Conservation (phyloP, 2,329 filamentous ascomycete genomes). For the Eutypa lata region DNA sequence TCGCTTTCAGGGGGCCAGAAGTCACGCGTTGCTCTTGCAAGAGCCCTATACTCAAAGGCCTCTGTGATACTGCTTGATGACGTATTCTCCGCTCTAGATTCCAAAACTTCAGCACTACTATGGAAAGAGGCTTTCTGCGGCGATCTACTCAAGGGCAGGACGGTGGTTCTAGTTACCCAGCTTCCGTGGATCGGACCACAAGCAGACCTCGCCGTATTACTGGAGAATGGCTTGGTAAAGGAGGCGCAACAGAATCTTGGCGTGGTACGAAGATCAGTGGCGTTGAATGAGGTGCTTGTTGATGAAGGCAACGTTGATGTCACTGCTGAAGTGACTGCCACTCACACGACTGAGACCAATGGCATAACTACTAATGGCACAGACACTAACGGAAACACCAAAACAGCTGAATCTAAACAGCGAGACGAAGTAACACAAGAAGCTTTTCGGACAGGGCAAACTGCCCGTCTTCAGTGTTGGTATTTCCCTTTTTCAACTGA, state of each 20-base stretch:
- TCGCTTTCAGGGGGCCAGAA: slow-evolving; percentile 56
- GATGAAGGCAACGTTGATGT: slow-evolving; percentile 31
- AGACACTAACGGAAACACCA: slow-evolving; percentile 20
- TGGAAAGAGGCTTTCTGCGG: slow-evolving; percentile 58
- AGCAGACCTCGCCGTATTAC: slow-evolving; percentile 42
- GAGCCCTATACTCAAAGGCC: slow-evolving; percentile 55
- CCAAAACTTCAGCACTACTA: slow-evolving; percentile 53
- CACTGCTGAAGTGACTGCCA: slow-evolving; percentile 23
- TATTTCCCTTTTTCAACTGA: neutral
- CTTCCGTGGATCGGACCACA: slow-evolving; percentile 51
- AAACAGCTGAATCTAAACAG: slow-evolving; percentile 32
- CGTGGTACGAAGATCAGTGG: slow-evolving; percentile 42
- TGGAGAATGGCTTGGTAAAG: slow-evolving; percentile 45
- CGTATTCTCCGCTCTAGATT: slow-evolving; percentile 57
- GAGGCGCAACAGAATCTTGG: slow-evolving; percentile 43
- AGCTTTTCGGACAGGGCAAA: slow-evolving; percentile 45
- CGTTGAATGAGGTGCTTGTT: slow-evolving; percentile 34
- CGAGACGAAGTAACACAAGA: slow-evolving; percentile 43
- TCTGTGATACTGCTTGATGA: slow-evolving; percentile 56
- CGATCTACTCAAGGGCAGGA: slow-evolving; percentile 51
- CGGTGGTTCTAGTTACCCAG: slow-evolving; percentile 56
- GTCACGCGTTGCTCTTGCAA: slow-evolving; percentile 53
- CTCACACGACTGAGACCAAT: slow-evolving; percentile 13
- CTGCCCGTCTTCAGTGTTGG: slow-evolving; percentile 43
- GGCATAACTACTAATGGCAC: slow-evolving; percentile 13